Evolutionary conservation across 768 basidiomycete species (phyloP).

Genomic region (Podaxis carcinomalis): DNA sequence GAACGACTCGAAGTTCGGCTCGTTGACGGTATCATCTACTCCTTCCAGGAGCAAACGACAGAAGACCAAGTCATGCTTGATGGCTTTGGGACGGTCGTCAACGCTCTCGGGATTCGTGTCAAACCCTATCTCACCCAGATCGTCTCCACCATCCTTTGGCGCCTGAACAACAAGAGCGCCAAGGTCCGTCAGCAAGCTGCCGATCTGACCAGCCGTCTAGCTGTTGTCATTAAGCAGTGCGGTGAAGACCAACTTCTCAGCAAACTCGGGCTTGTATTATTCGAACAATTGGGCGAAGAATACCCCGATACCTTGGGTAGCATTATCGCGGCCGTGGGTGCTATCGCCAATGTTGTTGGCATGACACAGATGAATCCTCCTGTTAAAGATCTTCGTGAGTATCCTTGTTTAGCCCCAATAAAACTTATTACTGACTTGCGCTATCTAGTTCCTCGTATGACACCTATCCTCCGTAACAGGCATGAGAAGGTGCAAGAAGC

Average conservation of each 20-base stretch:
- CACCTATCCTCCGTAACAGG: slow-evolving; percentile 97
- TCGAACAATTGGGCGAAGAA: slow-evolving; percentile 98
- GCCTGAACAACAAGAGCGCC: slow-evolving; percentile 98
- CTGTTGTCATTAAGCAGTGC: slow-evolving; percentile 97
- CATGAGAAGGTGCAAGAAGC: slow-evolving; percentile 99
- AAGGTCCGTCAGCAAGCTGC: slow-evolving; percentile 99
- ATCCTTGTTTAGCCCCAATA: neutral
- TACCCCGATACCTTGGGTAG: slow-evolving; percentile 99
- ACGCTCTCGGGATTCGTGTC: slow-evolving; percentile 92
- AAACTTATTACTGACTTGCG: slow-evolving; percentile 6
- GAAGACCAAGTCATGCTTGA: slow-evolving; percentile 99
- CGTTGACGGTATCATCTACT: slow-evolving; percentile 97
- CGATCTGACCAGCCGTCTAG: slow-evolving; percentile 93
- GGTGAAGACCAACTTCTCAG: slow-evolving; percentile 94
- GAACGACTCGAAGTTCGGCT: slow-evolving; percentile 91
- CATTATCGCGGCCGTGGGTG: slow-evolving; percentile 97
- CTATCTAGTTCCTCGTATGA: slow-evolving; percentile 91
- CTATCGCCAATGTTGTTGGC: slow-evolving; percentile 98
- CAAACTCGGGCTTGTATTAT: slow-evolving; percentile 94
- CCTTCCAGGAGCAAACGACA: slow-evolving; percentile 99
- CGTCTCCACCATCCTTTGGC: slow-evolving; percentile 98
- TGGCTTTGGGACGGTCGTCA: slow-evolving; percentile 96
- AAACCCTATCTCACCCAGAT: slow-evolving; percentile 99
- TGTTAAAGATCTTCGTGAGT: slow-evolving; percentile 96
- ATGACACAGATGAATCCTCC: slow-evolving; percentile 99